Percentiles rank a stretch among this genome's conserved stretches.
phyloP scores from a whole-genome alignment of 73 alveolate species.

The Symbiodinium natans region DNA sequence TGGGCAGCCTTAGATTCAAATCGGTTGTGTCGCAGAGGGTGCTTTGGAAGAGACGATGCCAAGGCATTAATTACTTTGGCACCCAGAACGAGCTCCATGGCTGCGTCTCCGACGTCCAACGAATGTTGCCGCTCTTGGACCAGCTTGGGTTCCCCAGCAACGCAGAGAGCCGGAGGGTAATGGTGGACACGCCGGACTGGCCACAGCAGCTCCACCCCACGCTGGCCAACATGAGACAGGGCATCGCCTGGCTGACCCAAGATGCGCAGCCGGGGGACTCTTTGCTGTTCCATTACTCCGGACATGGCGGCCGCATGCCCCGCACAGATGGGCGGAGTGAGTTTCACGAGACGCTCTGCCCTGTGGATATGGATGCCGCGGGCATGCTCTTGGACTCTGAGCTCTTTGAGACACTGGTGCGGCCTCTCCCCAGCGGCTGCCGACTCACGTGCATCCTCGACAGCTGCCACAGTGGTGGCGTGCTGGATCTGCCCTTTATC shows the following conservation, averaged over 20 bases:
- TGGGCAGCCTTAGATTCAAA: no score
- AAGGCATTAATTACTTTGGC: slow-evolving; percentile 80
- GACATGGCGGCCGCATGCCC: slow-evolving; percentile 93
- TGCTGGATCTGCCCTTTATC: slow-evolving; percentile 56
- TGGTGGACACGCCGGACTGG: slow-evolving; percentile 86
- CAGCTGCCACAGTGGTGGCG: slow-evolving; percentile 92
- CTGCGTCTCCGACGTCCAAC: slow-evolving; percentile 81
- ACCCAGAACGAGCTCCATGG: slow-evolving; percentile 76
- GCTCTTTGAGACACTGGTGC: slow-evolving; percentile 46
- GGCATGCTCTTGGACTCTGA: slow-evolving; percentile 62
- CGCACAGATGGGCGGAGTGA: slow-evolving; percentile 53
- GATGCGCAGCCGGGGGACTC: slow-evolving; percentile 72
- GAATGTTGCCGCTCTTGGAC: slow-evolving; percentile 62
- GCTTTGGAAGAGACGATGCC: no score
- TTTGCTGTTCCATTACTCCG: slow-evolving; percentile 66
- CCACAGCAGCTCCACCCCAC: slow-evolving; percentile 58
- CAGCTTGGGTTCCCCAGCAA: not conserved
- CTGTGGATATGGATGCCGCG: slow-evolving; percentile 74
- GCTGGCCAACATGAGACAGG: slow-evolving; percentile 42
- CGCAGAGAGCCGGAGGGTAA: slow-evolving; percentile 16
- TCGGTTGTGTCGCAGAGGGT: no score
- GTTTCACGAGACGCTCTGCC: slow-evolving; percentile 79
- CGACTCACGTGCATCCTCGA: slow-evolving; percentile 76
- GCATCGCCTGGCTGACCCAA: slow-evolving; percentile 79
- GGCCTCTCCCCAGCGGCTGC: slow-evolving; percentile 85